Evolutionary conservation across 1,284 basidiomycete genomes (phyloP), one percentile per base, ranked within the genome.

Genomic region (Phellopilus nigrolimitatus): DNA sequence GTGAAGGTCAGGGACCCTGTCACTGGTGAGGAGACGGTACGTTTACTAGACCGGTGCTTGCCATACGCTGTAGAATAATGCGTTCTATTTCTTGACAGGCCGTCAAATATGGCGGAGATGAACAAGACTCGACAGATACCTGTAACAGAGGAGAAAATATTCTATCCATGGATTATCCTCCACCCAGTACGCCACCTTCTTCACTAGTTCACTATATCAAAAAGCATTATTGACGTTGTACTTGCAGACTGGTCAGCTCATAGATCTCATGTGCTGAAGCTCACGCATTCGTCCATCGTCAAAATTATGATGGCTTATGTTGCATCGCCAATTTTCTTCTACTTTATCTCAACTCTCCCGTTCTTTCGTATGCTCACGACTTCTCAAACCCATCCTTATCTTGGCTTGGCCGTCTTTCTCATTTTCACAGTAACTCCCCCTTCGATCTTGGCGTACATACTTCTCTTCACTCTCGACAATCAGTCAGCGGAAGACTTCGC

Each of bases 391-490:
- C 15, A 56, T 56, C 12, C 47, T 22, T 40, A 34, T 12, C 31
- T 53, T 22, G 36, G 27, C 4, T 17, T 28, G 15, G 19, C 9
- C 17, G 15, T 25, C 3, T 49, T 47, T 28, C 38, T 53, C n/a
- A 15, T 55, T 1, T 31, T 63, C 3, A 59, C 61, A 7, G 54
- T 67, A 7, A 19, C 65, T 7, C 60, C 62, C 0, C 65, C 68
- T 0, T 59, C 61, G 3, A 27, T 65, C 17, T 41, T 66, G 8
- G 60, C 64, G 12, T 68, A 66, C 31, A 53, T 49, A 13, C 54
- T 68, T n/a, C 43, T 65, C n/a, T 69, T 65, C 54, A 62, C 61
- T 17, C 45, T 67, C 9, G 59, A 60, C 40, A 61, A 62, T 33
- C 53, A 59, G 6, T 59, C 66, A 0, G 50, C 59, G 9, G 55